Evolutionary conservation across 495 filamentous ascomycete species (phyloP).

Genomic region (Chaetomium tenue): DNA sequence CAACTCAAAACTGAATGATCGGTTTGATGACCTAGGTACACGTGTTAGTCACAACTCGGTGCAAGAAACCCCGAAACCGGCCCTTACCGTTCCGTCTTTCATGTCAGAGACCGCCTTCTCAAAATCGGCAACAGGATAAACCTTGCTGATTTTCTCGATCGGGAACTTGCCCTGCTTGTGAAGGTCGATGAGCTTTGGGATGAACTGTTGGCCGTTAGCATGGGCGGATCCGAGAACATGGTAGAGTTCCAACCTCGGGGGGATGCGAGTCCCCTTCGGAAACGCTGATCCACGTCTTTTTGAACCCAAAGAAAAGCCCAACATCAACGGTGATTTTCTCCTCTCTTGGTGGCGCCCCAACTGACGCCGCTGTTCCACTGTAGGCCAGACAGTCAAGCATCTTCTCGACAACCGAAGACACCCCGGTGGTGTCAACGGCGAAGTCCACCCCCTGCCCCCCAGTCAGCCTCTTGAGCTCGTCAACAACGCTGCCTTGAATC

Average conservation of each 20-base stretch:
- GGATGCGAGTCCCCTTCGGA: constrained; percentile 24
- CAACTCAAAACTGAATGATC: constrained; percentile 11
- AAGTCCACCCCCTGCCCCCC: constrained; percentile 19
- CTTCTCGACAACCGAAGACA: constrained; percentile 15
- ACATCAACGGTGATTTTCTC: constrained; percentile 7
- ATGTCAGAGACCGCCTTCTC: constrained; percentile 44
- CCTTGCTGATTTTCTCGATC: constrained; percentile 42
- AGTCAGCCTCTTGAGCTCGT: constrained; percentile 14
- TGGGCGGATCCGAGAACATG: neutral
- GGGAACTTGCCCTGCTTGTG: constrained; percentile 45
- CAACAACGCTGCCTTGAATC: constrained; percentile 13
- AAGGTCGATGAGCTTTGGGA: constrained; percentile 39
- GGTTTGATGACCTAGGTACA: constrained; percentile 13
- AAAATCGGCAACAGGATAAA: constrained; percentile 43
- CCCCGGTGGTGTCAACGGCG: constrained; percentile 22
- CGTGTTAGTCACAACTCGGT: neutral
- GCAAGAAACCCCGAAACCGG: neutral
- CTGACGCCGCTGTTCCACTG: constrained; percentile 19
- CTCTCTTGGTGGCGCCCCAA: constrained; percentile 13
- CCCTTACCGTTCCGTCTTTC: constrained; percentile 35
- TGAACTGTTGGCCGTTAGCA: constrained; percentile 28
- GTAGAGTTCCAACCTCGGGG: constrained; percentile 14
- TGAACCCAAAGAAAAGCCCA: constrained; percentile 23
- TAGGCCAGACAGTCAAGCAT: constrained; percentile 22
- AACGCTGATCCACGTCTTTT: constrained; percentile 30